Base-by-base conservation (phyloP, 2,329 filamentous ascomycete species). In the Penicillium sp. region DNA sequence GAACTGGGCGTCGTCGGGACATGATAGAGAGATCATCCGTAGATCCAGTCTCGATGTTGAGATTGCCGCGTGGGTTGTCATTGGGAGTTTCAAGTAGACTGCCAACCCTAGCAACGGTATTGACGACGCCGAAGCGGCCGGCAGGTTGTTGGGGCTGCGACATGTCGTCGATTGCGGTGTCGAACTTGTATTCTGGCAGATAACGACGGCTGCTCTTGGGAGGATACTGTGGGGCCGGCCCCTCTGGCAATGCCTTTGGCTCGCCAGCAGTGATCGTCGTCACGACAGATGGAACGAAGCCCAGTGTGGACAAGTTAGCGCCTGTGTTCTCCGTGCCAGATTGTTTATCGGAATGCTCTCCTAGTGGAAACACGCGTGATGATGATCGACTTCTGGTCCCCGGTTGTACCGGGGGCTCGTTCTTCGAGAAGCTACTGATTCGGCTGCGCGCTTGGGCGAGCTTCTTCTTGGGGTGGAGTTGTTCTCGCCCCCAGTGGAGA, bases 61-160 rank as follows among this genome's bases (percentile, higher is more conserved):
- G 46, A 59, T 51, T 73, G 61, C 63, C 48, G 66, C 73, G 50
- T 65, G 67, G 44, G 66, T 72, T 51, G 63, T 74, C 33, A 41
- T 41, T 36, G 18, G 33, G 77, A n/a, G 71, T 75, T 8, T 71
- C 68, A 28, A 70, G 69, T 40, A 41, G 76, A 16, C 70, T 74
- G 11, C 70, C 67, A 39, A 69, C 68, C 41, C 76, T 69, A 5
- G 81, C 79, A 2, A 83, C 81, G 22, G 80, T 77, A 62, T 81
- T 84, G 2, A 83, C 87, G 7, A 82, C 74, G 69, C 84, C 88
- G 67, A 87, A 88, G 41, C 81, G 80, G 44, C 83, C 87, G 2
- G 74, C 69, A 5, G 82, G 81, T 50, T 82, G 79, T 11, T 73
- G 69, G 74, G 77, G 79, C 33, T 78, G 64, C 39, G 75, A 70